phyloP scores from a whole-genome alignment of 441 rosid species.

The Daphne laureola region DNA sequence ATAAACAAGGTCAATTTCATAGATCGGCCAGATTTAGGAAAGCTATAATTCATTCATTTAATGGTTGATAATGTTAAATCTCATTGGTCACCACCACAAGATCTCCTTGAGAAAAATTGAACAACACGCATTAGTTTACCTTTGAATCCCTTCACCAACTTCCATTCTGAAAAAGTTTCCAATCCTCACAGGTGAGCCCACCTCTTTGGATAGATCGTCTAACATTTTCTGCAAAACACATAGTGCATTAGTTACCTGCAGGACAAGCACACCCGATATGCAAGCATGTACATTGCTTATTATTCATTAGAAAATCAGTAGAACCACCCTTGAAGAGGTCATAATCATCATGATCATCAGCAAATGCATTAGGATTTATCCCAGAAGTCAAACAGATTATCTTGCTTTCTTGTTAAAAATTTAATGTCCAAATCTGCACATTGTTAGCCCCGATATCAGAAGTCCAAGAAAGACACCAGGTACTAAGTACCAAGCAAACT shows the following conservation, averaged over 20 bases:
- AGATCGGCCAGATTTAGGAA: background rate
- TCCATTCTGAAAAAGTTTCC: slow-evolving; percentile 80
- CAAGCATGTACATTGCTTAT: background rate
- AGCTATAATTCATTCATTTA: no score
- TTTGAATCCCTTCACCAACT: slow-evolving; percentile 94
- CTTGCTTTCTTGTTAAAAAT: background rate
- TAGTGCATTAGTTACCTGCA: background rate
- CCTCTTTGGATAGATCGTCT: slow-evolving; percentile 61
- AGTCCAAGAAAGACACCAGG: no score
- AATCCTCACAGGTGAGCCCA: slow-evolving; percentile 72
- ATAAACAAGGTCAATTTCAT: background rate
- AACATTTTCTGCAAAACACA: slow-evolving; percentile 45
- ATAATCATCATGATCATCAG: background rate
- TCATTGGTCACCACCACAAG: no score
- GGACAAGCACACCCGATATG: background rate
- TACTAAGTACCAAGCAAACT: no score
- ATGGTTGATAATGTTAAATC: no score
- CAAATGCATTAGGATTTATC: background rate
- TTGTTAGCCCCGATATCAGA: background rate
- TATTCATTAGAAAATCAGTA: background rate
- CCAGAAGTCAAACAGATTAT: slow-evolving; percentile 1
- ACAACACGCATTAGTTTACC: slow-evolving; percentile 28
- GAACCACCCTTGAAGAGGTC: background rate
- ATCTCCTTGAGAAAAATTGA: background rate
- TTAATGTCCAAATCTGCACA: background rate